These are phyloP conservation scores for Linum lewisii DNA, from an alignment of 345 rosid genomes.

Conservation along the genomic window DNA sequence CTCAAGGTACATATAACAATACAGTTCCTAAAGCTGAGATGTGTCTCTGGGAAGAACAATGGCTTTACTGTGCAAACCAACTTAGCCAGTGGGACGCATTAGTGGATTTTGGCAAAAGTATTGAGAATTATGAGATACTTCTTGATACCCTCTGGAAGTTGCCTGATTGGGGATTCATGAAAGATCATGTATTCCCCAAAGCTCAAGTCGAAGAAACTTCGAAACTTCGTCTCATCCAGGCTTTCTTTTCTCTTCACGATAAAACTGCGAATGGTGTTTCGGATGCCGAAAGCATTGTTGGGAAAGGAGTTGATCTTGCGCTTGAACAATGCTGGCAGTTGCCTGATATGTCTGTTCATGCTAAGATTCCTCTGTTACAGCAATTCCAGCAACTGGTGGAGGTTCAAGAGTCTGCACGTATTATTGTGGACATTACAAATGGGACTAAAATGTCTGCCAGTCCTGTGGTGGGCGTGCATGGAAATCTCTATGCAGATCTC, in stretches of 20 bases:
- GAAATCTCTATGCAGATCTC: conserved; percentile 83
- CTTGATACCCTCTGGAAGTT: conserved; percentile 93
- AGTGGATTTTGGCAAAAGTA: conserved; percentile 84
- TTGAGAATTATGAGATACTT: conserved; percentile 89
- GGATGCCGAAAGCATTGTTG: conserved; percentile 90
- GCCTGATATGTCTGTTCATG: conserved; percentile 97
- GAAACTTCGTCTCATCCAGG: conserved; percentile 82
- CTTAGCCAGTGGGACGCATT: conserved; percentile 99
- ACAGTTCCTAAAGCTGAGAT: conserved; percentile 98
- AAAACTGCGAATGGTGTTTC: conserved; percentile 62
- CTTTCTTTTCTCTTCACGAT: conserved; percentile 90
- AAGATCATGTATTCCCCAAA: conserved; percentile 92
- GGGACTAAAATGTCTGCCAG: conserved; percentile 68
- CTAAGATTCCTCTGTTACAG: conserved; percentile 90
- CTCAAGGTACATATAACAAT: conserved; percentile 94
- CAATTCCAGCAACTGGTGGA: conserved; percentile 97
- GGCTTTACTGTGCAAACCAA: conserved; percentile 90
- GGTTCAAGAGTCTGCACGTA: conserved; percentile 93
- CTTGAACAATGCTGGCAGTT: conserved; percentile 98
- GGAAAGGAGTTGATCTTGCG: conserved; percentile 94
- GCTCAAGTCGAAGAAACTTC: conserved; percentile 99
- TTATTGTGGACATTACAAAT: conserved; percentile 77
- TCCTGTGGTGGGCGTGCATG: conserved; percentile 57
- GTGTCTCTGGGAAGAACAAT: conserved; percentile 99
- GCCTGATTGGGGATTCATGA: conserved; percentile 93